Percentiles rank a stretch among this genome's conserved stretches.
These are phyloP conservation scores for Tetrapisispora phaffii DNA, from an alignment of 805 yeast genomes.

Conservation along the genomic window DNA sequence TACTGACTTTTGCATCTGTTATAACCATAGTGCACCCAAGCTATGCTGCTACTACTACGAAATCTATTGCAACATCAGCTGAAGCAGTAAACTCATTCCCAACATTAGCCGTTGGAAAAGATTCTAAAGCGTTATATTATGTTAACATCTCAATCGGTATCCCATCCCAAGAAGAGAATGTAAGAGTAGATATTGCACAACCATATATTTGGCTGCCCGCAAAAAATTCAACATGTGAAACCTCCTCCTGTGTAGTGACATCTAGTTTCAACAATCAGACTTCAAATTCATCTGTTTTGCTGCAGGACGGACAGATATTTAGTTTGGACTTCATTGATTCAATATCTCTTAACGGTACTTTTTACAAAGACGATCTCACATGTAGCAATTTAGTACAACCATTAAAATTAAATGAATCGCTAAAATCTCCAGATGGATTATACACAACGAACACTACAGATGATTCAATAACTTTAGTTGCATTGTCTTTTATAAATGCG, in stretches of 20 bases:
- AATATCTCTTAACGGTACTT: constrained; percentile 17
- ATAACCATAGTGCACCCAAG: not conserved
- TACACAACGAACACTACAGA: not conserved
- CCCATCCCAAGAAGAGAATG: constrained; percentile 22
- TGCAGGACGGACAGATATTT: constrained; percentile 6
- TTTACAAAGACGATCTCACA: constrained; percentile 16
- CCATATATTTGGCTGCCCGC: constrained; percentile 32
- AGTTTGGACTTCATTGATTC: constrained; percentile 20
- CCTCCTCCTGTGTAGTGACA: constrained; percentile 8
- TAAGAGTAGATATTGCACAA: constrained; percentile 32
- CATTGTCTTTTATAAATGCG: constrained; percentile 31
- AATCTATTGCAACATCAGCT: not conserved
- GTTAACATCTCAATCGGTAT: constrained; percentile 29
- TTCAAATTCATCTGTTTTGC: constrained; percentile 13
- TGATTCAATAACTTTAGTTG: constrained; percentile 10
- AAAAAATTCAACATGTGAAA: constrained; percentile 7
- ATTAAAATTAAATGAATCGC: not conserved
- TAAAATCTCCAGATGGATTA: not conserved
- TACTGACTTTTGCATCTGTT: not conserved
- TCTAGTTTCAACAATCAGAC: constrained; percentile 10
- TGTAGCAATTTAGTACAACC: constrained; percentile 7
- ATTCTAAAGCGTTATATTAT: constrained; percentile 20
- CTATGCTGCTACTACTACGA: not conserved
- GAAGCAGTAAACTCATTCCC: constrained; percentile 8
- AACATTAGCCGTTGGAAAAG: constrained; percentile 19